These are phyloP conservation scores for Mycena epipterygia DNA, from an alignment of 768 basidiomycete species.

Conservation along the genomic window DNA sequence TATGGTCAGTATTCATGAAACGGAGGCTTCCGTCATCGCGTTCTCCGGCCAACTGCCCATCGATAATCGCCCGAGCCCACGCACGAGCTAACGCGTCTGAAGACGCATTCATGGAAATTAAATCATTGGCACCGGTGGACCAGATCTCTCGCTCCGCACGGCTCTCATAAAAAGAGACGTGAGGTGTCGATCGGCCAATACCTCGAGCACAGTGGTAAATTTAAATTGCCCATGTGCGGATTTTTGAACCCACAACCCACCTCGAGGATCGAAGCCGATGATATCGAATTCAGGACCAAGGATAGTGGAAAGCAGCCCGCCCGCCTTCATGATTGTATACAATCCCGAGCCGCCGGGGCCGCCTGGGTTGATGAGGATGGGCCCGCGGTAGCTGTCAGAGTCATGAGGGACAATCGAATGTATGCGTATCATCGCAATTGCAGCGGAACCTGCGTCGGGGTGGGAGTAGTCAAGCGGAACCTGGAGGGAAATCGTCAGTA, in stretches of 20 bases:
- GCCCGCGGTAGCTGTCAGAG: slow-evolving; percentile 32
- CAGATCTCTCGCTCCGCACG: slow-evolving; percentile 27
- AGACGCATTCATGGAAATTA: slow-evolving; percentile 20
- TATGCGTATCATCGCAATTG: slow-evolving; percentile 34
- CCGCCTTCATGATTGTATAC: not conserved
- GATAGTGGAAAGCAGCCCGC: slow-evolving; percentile 7
- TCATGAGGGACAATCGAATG: slow-evolving; percentile 27
- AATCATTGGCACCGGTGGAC: not conserved
- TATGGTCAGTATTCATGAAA: slow-evolving; percentile 33
- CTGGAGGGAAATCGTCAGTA: slow-evolving; percentile 9
- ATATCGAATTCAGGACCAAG: slow-evolving; percentile 38
- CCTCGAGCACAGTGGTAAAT: slow-evolving; percentile 10
- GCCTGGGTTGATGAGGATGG: slow-evolving; percentile 39
- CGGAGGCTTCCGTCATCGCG: slow-evolving; percentile 28
- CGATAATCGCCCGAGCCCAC: slow-evolving; percentile 21
- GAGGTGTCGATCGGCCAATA: slow-evolving; percentile 10
- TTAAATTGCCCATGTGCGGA: too few species aligned
- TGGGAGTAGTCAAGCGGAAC: slow-evolving; percentile 35
- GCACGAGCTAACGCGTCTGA: slow-evolving; percentile 2
- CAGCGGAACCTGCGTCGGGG: slow-evolving; percentile 23
- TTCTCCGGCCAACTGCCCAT: slow-evolving; percentile 10
- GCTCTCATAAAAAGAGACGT: slow-evolving; percentile 23
- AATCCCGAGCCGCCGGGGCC: slow-evolving; percentile 40
- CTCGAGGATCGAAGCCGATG: slow-evolving; percentile 42
- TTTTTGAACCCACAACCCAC: slow-evolving; percentile 10